Evolutionary conservation across 352 stramenopile species (phyloP), one percentile per base, ranked within the genome.

Genomic region (Globisporangium polare): DNA sequence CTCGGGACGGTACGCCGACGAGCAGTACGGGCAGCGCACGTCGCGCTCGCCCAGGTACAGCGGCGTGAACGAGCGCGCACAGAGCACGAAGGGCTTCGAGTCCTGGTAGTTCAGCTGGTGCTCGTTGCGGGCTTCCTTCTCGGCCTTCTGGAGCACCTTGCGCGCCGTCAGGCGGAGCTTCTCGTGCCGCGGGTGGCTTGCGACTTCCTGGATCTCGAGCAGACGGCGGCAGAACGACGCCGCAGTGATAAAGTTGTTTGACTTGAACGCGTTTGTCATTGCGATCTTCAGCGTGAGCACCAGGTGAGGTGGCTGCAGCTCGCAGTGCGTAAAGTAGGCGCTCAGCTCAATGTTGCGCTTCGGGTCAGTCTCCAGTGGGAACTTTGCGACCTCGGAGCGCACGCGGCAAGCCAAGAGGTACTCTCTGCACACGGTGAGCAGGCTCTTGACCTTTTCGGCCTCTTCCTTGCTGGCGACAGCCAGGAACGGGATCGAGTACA

Each of bases 261-360:
- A 91, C 82, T 99, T 99, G 81, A 99, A 99, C 35, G 97, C 90
- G 62, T 96, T 97, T 47, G 96, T 98, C 97, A 99, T 99, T 20
- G 98, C 98, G 73, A 98, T 98, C 75, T 98, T 98, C 22, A 99
- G 90, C 31, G 97, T 98, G 46, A 99, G 88, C 57, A 99, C 80
- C 60, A 99, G 74, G 74, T 99, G 98, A 45, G 95, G 88, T 27
- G 97, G 92, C 81, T 99, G 97, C 51, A 99, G 84, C 55, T 99
- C 97, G 72, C 97, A 99, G 83, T 99, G 97, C 53, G 97, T 99
- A 55, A 99, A 99, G 87, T 99, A 99, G 12, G 97, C 97, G 45
- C 96, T 97, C 47, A 99, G 77, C 72, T 99, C 97, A 37, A 99
- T 98, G 62, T 97, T 96, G 66, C 97, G 89, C 61, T 92, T 87